Evolutionary conservation across 1,284 basidiomycete genomes (phyloP), one percentile per base, ranked within the genome.

Genomic region (Marasmius sp.): DNA sequence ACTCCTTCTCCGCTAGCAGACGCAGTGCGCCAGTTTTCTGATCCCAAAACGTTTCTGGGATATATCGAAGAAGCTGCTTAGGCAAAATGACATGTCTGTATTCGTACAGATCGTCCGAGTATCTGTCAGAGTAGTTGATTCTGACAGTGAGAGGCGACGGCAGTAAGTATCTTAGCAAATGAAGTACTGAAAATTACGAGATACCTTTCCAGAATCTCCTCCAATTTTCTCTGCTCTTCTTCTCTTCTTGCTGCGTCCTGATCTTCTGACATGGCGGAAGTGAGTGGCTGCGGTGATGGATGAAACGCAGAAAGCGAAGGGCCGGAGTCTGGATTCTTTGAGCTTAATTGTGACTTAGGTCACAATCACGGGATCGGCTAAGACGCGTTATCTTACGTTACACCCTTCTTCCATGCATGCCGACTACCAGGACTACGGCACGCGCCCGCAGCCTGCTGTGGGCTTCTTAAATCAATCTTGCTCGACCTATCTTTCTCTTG

Each of bases 51-150:
- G 47, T 52, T 41, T 63, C 60, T 14, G 65, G 65, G 10, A 66
- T 64, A 36, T 60, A 60, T 52, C 59, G 55, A 72, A 91, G 82
- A 68, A 96, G 86, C 59, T 91, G 92, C 72, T 95, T 95, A 14
- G 94, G 94, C 37, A 96, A 79, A 67, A 94, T 95, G 67, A 97
- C 94, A 75, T 96, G 94, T 66, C 94, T 91, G 75, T 97, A 97
- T 79, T 94, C 91, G 72, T 84, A 93, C 67, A 84, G 76, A 72
- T 93, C 91, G 71, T 94, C 91, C 12, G 89, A 84, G 74, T 94
- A 94, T 65, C 63, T 64, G 58, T 65, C 64, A 34, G 53, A 60
- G 58, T 66, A 62, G 27, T 65, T 65, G 52, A 67, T 67, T 53
- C 66, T 67, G 48, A n/a, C 48, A 38, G 18, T 39, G 20, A 16